A percentile compares a stretch with the other conserved stretches of the same genome.
Conservation (phyloP, 2,329 filamentous ascomycete species). For the Laburnicola sp. region DNA sequence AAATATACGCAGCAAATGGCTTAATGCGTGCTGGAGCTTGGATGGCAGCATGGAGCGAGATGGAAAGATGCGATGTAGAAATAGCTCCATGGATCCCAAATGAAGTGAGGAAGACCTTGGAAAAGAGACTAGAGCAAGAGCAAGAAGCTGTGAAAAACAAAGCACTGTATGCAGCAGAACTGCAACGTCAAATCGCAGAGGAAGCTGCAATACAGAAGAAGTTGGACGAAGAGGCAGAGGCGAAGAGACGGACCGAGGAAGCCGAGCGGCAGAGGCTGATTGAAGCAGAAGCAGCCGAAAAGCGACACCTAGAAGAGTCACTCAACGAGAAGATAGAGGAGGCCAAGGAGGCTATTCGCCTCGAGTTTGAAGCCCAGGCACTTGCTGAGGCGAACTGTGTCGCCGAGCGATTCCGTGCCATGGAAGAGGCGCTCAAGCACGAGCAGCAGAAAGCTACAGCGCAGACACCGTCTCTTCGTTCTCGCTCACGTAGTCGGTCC, state of each 20-base stretch:
- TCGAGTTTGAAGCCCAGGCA: slow-evolving; percentile 37
- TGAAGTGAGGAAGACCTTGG: slow-evolving; percentile 62
- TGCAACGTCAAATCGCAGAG: slow-evolving; percentile 37
- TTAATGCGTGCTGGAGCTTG: too few species aligned
- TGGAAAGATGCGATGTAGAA: too few species aligned
- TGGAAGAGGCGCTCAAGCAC: slow-evolving; percentile 35
- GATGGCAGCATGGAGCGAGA: too few species aligned
- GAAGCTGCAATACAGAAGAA: slow-evolving; percentile 35
- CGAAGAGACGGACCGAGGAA: slow-evolving; percentile 31
- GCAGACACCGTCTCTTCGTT: neutral
- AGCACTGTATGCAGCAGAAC: slow-evolving; percentile 34
- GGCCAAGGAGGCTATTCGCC: slow-evolving; percentile 37
- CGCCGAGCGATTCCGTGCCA: slow-evolving; percentile 33
- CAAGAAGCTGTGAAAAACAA: slow-evolving; percentile 35
- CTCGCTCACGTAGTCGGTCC: slow-evolving; percentile 15
- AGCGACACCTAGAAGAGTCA: slow-evolving; percentile 30
- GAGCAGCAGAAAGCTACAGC: slow-evolving; percentile 12
- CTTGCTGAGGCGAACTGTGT: slow-evolving; percentile 32
- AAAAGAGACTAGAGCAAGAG: slow-evolving; percentile 53
- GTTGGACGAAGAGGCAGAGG: slow-evolving; percentile 30
- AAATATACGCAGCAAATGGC: too few species aligned
- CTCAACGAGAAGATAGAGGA: slow-evolving; percentile 35
- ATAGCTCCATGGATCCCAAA: slow-evolving; percentile 73
- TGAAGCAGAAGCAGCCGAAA: slow-evolving; percentile 33
- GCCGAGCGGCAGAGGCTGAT: slow-evolving; percentile 31